Evolutionary conservation across 202 grass and related monocot genomes (phyloP).

Genomic region (Eragrostis tef): DNA sequence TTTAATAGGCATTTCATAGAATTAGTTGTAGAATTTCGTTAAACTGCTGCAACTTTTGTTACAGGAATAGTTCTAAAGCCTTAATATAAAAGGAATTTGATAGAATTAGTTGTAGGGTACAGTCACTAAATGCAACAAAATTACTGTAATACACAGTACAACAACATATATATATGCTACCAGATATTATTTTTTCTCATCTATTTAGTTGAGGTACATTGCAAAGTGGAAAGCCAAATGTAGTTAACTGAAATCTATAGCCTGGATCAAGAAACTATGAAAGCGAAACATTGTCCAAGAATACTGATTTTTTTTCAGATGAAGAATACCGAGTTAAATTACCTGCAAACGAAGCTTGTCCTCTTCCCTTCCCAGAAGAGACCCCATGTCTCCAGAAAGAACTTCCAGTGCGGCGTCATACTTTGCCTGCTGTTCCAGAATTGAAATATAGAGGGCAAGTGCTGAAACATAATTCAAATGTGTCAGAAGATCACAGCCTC

Average conservation of each 20-base stretch:
- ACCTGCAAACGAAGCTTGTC: constrained; percentile 93
- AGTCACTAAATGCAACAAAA: constrained; percentile 4
- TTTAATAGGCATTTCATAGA: not conserved
- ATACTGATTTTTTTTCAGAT: too few species aligned
- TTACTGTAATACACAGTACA: constrained; percentile 9
- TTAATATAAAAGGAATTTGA: not conserved
- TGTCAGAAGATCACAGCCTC: constrained; percentile 35
- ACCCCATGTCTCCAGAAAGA: constrained; percentile 92
- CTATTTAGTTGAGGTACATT: not conserved
- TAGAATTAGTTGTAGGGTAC: constrained; percentile 1
- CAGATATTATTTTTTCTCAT: constrained; percentile 24
- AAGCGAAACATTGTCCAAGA: constrained; percentile 31
- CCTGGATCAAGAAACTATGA: constrained; percentile 30
- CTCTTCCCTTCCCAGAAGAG: constrained; percentile 86
- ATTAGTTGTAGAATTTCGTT: not conserved
- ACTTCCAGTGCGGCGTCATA: constrained; percentile 86
- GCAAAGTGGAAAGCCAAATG: constrained; percentile 2
- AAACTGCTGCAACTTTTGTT: not conserved
- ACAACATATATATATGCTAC: not conserved
- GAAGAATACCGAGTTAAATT: constrained; percentile 63
- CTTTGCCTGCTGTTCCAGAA: constrained; percentile 94
- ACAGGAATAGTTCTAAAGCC: not conserved
- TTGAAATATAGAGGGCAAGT: constrained; percentile 78
- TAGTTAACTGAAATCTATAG: constrained; percentile 35
- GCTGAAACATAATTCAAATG: constrained; percentile 60